These are phyloP conservation scores for Hymenochaete sp. DNA, from an alignment of 1,284 basidiomycete genomes.

Conservation along the genomic window DNA sequence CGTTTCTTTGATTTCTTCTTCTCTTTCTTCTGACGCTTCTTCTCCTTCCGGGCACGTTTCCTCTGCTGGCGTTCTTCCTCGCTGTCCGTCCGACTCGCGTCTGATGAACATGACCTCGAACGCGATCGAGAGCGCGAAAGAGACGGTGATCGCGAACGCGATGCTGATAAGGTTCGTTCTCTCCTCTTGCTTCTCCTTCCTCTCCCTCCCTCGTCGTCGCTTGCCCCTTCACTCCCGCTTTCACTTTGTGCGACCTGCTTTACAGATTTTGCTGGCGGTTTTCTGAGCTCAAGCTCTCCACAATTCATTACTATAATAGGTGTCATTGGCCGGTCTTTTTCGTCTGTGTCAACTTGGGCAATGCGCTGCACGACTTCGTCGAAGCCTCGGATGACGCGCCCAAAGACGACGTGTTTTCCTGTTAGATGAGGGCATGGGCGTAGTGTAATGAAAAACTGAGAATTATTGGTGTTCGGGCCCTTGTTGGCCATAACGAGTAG, in stretches of 20 bases:
- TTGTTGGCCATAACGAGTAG: slow-evolving; percentile 79
- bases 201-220: slow-evolving; percentile 19
- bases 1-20: slow-evolving; percentile 24
- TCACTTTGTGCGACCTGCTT: slow-evolving; percentile 1
- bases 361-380: slow-evolving; percentile 51
- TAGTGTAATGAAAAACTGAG: slow-evolving; percentile 80
- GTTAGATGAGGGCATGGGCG: slow-evolving; percentile 63
- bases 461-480: slow-evolving; percentile 72
- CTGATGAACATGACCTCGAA: slow-evolving; percentile 23
- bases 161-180: slow-evolving; percentile 23
- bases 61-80: slow-evolving; percentile 24
- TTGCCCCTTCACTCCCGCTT: slow-evolving; percentile 21
- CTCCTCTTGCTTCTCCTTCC: slow-evolving; percentile 25
- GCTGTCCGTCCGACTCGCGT: slow-evolving; percentile 15
- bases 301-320: slow-evolving; percentile 73
- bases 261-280: slow-evolving; percentile 21
- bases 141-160: slow-evolving; percentile 23
- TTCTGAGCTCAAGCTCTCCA: slow-evolving; percentile 75
- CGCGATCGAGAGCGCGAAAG: slow-evolving; percentile 19
- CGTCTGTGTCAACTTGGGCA: slow-evolving; percentile 50
- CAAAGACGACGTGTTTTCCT: slow-evolving; percentile 78
- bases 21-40: slow-evolving; percentile 24
- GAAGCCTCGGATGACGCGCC: slow-evolving; percentile 53
- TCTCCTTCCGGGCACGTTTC: slow-evolving; percentile 26
- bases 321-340: slow-evolving; percentile 59